Evolutionary conservation across 371 early-diverging fungal genomes (phyloP).

Genomic region (Rhizopus sp.): DNA sequence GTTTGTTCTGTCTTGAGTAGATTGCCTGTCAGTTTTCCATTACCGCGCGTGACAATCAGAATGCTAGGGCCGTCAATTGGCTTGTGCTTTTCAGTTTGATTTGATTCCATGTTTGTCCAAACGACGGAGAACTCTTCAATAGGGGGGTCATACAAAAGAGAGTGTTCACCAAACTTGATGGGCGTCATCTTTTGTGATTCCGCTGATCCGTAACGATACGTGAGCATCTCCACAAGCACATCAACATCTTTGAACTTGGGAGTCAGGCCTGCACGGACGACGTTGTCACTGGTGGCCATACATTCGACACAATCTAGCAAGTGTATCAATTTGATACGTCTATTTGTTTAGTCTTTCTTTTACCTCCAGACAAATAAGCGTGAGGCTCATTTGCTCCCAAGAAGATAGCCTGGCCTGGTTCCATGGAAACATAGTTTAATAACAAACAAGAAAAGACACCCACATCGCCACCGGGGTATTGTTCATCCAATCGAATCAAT

Average conservation of each 20-base stretch:
- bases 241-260: conserved; percentile 98
- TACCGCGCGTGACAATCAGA: conserved; percentile 80
- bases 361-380: conserved; percentile 94
- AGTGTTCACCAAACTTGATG: conserved; percentile 44
- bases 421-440: conserved; percentile 81
- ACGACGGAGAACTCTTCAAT: conserved; percentile 93
- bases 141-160: conserved; percentile 91
- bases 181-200: conserved; percentile 75
- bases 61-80: conserved; percentile 84
- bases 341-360: conserved; percentile 5
- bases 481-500: conserved; percentile 69
- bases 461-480: conserved; percentile 90
- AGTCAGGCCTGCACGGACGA: conserved; percentile 95
- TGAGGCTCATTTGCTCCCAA: conserved; percentile 97
- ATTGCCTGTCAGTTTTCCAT: conserved; percentile 29
- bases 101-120: conserved; percentile 53
- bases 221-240: conserved; percentile 90
- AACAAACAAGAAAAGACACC: conserved; percentile 88
- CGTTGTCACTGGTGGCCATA: conserved; percentile 98
- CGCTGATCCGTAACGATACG: conserved; percentile 84
- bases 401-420: conserved; percentile 91
- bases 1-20: conserved; percentile 20
- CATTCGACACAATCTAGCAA: conserved; percentile 92
- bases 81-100: conserved; percentile 50
- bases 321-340: background rate